Conservation (phyloP, 108 stramenopile species). For the Seminavis robusta region DNA sequence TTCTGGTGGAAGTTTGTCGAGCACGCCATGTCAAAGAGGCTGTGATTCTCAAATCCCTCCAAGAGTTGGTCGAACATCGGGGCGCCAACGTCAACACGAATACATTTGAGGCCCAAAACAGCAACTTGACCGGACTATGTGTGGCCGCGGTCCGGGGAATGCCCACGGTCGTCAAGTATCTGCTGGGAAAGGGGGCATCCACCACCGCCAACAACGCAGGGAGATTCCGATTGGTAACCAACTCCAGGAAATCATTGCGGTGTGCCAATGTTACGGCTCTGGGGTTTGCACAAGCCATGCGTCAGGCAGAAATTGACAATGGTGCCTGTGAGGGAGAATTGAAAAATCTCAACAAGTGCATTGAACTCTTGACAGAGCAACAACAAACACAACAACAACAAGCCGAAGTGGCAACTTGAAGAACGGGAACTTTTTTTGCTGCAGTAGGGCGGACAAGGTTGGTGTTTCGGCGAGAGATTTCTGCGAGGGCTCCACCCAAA, state of each 20-base stretch:
- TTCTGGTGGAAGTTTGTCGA: constrained; percentile 77
- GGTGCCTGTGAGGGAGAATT: constrained; percentile 41
- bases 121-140: constrained; percentile 57
- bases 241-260: constrained; percentile 36
- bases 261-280: constrained; percentile 53
- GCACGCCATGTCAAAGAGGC: constrained; percentile 52
- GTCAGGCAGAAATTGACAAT: constrained; percentile 39
- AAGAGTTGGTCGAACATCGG: constrained; percentile 56
- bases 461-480: too few relatives aligned
- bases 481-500: too few relatives aligned
- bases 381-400: too few relatives aligned
- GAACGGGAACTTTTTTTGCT: too few relatives aligned
- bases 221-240: constrained; percentile 28
- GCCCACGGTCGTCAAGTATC: constrained; percentile 70
- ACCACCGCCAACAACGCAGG: constrained; percentile 19
- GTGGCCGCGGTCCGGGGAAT: constrained; percentile 80
- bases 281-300: constrained; percentile 59
- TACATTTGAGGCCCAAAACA: constrained; percentile 43
- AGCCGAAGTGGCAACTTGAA: too few relatives aligned
- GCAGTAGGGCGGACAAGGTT: too few relatives aligned
- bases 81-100: constrained; percentile 65
- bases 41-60: constrained; percentile 62
- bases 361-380: constrained; percentile 33
- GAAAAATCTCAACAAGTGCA: constrained; percentile 36
- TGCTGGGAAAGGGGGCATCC: constrained; percentile 32